Evolutionary conservation across 345 rosid species (phyloP), one percentile per base, ranked within the genome.

Genomic region (Bretschneidera sinensis): DNA sequence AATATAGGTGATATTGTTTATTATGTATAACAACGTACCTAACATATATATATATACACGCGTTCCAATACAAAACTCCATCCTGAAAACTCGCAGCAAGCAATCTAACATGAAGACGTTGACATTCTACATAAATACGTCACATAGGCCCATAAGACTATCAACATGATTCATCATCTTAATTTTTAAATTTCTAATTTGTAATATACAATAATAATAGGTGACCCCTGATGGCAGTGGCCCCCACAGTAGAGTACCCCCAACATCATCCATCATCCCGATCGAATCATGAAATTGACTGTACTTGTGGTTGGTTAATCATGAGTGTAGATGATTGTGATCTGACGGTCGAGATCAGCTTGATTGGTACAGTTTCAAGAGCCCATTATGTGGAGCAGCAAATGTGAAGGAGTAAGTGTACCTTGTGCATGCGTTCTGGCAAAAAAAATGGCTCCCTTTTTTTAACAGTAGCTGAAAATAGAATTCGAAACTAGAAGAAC

Each of bases 401-500:
- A n/a, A 51, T 57, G 34, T 56, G 51, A 23, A 19, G 23, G 14
- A 59, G 20, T 9, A 67, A 24, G n/a, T n/a, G n/a, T n/a, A n/a
- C n/a, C n/a, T n/a, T n/a, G n/a, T n/a, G n/a, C n/a, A 25, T 17
- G 48, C 47, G 22, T 55, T 13, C 33, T 34, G 17, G 45, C 43
- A 17, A 25, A 24, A 2, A 20, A 17, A 45, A 43, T 17, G 0
- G 0, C 17, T 0, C 0, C 4, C 23, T 18, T 18, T 22, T 51
- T 35, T 52, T 23, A 59, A 53, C 50, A 24, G 50, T 24, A 16
- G 39, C 62, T 56, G 61, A 57, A 69, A 28, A 51, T 57, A 25
- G 66, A 34, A 54, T 5, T 4, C 43, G 52, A 51, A 43, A 20
- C 22, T 31, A 17, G 6, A 43, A 23, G 25, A 51, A 62, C 48